Conservation (phyloP, 257 asterid genomes). For the Lithospermum erythrorhizon region DNA sequence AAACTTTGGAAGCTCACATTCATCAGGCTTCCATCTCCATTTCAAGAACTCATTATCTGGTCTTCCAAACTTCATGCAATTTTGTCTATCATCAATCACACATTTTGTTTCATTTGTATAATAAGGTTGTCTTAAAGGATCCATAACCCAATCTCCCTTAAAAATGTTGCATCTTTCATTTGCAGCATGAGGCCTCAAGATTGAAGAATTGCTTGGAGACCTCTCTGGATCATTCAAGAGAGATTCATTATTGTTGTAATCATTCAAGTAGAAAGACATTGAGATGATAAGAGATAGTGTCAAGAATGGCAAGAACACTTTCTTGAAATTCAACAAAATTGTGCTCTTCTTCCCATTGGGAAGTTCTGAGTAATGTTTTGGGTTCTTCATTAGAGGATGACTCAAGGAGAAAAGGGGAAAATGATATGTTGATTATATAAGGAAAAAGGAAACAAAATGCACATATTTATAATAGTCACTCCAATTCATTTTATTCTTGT, state of each 20-base stretch:
- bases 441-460: neutral
- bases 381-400: neutral
- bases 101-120: conserved; percentile 20
- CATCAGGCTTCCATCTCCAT: conserved; percentile 27
- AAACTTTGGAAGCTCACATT: conserved; percentile 19
- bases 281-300: neutral
- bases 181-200: neutral
- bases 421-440: no score
- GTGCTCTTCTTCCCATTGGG: neutral
- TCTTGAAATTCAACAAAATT: neutral
- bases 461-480: neutral
- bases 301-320: neutral
- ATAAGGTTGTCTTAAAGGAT: conserved; percentile 17
- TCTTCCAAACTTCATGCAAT: conserved; percentile 26
- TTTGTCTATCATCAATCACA: conserved; percentile 21
- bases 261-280: neutral
- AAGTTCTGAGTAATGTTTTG: neutral
- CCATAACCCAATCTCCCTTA: conserved; percentile 23
- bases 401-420: no score
- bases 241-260: no score
- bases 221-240: neutral
- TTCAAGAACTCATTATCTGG: conserved; percentile 20
- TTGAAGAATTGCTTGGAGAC: neutral
- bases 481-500: no score
- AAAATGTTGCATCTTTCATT: conserved; percentile 18